Evolutionary conservation across 2,329 filamentous ascomycete species (phyloP).

Genomic region (Xylariaceae sp.): DNA sequence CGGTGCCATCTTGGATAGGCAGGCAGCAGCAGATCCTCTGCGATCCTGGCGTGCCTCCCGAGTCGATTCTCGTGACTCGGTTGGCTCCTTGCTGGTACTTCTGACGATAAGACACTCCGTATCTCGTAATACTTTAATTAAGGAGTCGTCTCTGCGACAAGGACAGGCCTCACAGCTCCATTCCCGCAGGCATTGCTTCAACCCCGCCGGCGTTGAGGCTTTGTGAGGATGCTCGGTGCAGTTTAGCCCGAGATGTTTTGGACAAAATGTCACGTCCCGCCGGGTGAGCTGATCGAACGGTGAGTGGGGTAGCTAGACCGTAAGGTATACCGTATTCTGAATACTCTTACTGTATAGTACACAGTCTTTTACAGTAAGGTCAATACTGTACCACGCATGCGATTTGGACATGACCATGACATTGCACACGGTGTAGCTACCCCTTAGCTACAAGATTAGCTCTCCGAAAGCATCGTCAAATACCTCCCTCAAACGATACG

Average conservation of each 20-base stretch:
- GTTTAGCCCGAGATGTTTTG: conserved; percentile 6
- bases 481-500: too few species aligned
- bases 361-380: too few species aligned
- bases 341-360: too few species aligned
- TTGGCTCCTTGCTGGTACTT: too few species aligned
- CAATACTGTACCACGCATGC: too few species aligned
- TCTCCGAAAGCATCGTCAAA: too few species aligned
- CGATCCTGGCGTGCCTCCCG: background rate
- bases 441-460: too few species aligned
- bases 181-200: background rate
- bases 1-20: conserved; percentile 35
- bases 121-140: too few species aligned
- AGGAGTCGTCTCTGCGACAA: background rate
- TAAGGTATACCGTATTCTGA: too few species aligned
- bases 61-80: background rate
- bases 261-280: background rate
- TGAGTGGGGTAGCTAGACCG: background rate
- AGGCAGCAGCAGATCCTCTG: background rate
- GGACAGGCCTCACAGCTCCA: background rate
- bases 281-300: background rate
- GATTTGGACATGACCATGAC: too few species aligned
- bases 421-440: too few species aligned
- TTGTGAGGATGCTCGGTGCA: conserved; percentile 6
- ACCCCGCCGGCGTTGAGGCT: background rate
- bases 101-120: too few species aligned